Percentiles rank a stretch among this genome's conserved stretches.
Evolutionary conservation across 768 basidiomycete species (phyloP).

Genomic region (Suillus plorans): DNA sequence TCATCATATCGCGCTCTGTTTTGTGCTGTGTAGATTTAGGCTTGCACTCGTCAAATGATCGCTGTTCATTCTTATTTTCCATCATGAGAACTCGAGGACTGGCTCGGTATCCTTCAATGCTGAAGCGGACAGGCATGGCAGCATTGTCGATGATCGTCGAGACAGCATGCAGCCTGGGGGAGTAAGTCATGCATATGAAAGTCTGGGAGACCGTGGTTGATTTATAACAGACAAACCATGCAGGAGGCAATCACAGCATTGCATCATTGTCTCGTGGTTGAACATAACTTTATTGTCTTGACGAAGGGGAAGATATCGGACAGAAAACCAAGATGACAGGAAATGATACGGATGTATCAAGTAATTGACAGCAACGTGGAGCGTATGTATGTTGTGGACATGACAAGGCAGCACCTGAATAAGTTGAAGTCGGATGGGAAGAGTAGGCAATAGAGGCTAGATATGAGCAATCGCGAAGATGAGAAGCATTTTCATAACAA

Average conservation of each 20-base stretch:
- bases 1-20: not conserved
- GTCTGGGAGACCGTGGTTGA: not conserved
- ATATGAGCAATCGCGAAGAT: too few relatives aligned
- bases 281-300: not conserved
- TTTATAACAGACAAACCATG: not conserved
- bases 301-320: not conserved
- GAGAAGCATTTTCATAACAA: too few relatives aligned
- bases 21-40: not conserved
- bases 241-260: too few relatives aligned
- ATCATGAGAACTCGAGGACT: not conserved
- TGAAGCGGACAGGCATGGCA: not conserved
- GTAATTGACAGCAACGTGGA: not conserved
- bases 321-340: not conserved
- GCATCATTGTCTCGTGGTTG: not conserved
- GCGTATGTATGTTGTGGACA: not conserved
- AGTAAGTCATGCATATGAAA: too few relatives aligned
- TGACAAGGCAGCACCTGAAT: not conserved
- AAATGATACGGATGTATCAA: not conserved
- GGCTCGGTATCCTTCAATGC: not conserved
- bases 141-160: not conserved
- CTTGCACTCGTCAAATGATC: not conserved
- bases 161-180: too few relatives aligned
- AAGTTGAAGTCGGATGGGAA: too few relatives aligned
- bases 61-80: not conserved
- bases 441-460: too few relatives aligned